Evolutionary conservation across 768 basidiomycete genomes (phyloP).

Genomic region (Russula ochroleuca): DNA sequence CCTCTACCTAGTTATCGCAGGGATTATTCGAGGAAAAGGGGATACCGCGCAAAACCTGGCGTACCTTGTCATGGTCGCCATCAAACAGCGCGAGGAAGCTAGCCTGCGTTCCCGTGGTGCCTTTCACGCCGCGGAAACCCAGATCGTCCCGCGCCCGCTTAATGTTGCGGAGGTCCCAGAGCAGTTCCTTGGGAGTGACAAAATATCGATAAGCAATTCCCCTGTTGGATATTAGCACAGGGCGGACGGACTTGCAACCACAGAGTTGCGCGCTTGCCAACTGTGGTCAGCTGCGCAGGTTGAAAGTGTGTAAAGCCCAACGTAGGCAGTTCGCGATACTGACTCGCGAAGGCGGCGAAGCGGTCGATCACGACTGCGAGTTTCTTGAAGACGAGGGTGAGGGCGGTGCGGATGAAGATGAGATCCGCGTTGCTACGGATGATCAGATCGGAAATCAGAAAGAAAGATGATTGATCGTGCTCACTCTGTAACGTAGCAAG

Average conservation of each 20-base stretch:
- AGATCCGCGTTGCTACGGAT: conserved; percentile 89
- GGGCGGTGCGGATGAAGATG: conserved; percentile 88
- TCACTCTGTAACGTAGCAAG: conserved; percentile 98
- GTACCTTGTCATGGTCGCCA: conserved; percentile 87
- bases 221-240: neutral
- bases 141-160: conserved; percentile 85
- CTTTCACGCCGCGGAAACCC: conserved; percentile 97
- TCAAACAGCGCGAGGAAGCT: conserved; percentile 93
- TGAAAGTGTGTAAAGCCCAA: conserved; percentile 99
- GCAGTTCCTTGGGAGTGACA: conserved; percentile 60
- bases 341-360: conserved; percentile 74
- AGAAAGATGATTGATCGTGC: conserved; percentile 31
- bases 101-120: conserved; percentile 98
- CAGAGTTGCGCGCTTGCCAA: conserved; percentile 92
- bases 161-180: conserved; percentile 95
- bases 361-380: conserved; percentile 89
- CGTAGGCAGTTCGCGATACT: conserved; percentile 86
- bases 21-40: neutral
- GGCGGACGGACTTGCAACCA: conserved; percentile 77
- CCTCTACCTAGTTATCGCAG: conserved; percentile 62
- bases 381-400: conserved; percentile 79
- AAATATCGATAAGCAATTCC: neutral
- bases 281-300: conserved; percentile 96
- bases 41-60: neutral
- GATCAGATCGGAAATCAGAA: neutral